Evolutionary conservation across 2,329 filamentous ascomycete species (phyloP).

Genomic region (Ophiostoma australiae): DNA sequence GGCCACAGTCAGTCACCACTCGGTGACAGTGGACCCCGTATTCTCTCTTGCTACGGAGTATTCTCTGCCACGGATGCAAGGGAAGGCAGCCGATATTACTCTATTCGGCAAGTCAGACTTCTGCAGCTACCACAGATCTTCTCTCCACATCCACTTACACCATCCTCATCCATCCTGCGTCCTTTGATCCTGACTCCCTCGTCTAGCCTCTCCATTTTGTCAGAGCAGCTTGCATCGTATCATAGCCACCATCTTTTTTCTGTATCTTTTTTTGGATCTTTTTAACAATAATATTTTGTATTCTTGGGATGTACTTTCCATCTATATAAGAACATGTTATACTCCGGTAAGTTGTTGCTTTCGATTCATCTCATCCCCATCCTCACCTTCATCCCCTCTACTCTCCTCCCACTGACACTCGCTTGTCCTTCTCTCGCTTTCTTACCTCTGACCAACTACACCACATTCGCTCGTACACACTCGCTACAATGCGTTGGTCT

Average conservation of each 20-base stretch:
- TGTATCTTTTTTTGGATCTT: not conserved
- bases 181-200: not conserved
- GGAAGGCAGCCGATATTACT: slow-evolving; percentile 10
- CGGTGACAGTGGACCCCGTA: not conserved
- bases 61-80: not conserved
- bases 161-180: not conserved
- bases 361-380: not conserved
- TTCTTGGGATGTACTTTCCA: not conserved
- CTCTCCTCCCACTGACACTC: slow-evolving; percentile 2
- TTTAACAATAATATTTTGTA: not conserved
- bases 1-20: not conserved
- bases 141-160: slow-evolving; percentile 13
- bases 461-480: not conserved
- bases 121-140: not conserved
- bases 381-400: not conserved
- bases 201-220: slow-evolving; percentile 13
- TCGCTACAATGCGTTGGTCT: slow-evolving; percentile 24
- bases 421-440: not conserved
- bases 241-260: slow-evolving; percentile 8
- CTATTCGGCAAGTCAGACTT: slow-evolving; percentile 3
- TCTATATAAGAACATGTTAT: not conserved
- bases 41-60: not conserved
- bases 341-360: slow-evolving; percentile 1
- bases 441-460: not conserved
- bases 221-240: slow-evolving; percentile 4